A percentile compares a stretch with the other conserved stretches of the same genome.
Evolutionary conservation across 352 stramenopile genomes (phyloP).

Genomic region (Pythium rishiriense): DNA sequence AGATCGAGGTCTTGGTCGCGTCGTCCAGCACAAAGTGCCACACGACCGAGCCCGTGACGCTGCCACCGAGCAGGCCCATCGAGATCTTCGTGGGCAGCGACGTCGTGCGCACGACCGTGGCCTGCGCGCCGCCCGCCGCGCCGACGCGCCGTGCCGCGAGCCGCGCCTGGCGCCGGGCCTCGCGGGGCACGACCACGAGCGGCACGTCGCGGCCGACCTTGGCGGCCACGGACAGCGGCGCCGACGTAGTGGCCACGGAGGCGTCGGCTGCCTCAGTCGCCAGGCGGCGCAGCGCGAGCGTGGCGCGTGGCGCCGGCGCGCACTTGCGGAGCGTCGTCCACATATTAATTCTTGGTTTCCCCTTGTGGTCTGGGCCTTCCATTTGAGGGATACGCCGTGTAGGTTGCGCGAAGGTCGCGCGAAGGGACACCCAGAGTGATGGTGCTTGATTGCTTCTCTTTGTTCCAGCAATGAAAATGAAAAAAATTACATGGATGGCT

Average conservation of each 20-base stretch:
- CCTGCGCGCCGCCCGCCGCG: conserved; percentile 23
- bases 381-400: neutral
- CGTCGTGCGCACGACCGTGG: conserved; percentile 64
- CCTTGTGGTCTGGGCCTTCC: neutral
- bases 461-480: neutral
- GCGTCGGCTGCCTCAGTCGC: conserved; percentile 12
- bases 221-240: conserved; percentile 11
- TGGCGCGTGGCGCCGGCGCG: conserved; percentile 10
- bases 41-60: conserved; percentile 59
- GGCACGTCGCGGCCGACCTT: conserved; percentile 58
- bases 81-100: conserved; percentile 77
- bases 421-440: conserved; percentile 6
- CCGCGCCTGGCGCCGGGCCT: conserved; percentile 60
- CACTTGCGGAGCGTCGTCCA: conserved; percentile 26
- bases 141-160: conserved; percentile 37
- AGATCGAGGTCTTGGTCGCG: conserved; percentile 42
- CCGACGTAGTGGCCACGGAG: neutral
- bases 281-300: conserved; percentile 30
- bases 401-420: conserved; percentile 27
- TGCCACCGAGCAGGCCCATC: conserved; percentile 57
- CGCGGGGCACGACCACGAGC: conserved; percentile 57
- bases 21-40: conserved; percentile 83
- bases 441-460: neutral
- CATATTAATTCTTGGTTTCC: conserved; percentile 17
- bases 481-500: neutral